Evolutionary conservation across 1,284 basidiomycete genomes (phyloP), one percentile per base, ranked within the genome.

Genomic region (Anthracocystis panici-leucophaei): DNA sequence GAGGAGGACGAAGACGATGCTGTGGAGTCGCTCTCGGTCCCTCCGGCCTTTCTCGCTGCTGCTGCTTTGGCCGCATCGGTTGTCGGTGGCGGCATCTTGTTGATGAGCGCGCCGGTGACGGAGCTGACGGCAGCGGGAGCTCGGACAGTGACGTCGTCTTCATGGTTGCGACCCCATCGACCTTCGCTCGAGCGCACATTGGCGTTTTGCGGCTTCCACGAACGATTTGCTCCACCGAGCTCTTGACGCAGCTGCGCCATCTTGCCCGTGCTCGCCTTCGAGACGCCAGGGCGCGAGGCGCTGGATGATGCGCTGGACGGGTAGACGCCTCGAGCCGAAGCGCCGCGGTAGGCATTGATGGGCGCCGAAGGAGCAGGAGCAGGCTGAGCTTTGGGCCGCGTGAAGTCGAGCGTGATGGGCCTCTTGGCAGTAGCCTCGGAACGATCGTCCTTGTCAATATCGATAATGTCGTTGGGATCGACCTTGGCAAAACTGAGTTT

Each of bases 1-100:
- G 71, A 69, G 3, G 78, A 85, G n/a, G 81, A 80, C 11, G 69
- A 76, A 18, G 76, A 75, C 5, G 79, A 85, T 18, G 80, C 77
- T 4, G 86, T 85, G 48, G 57, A 40, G 21, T 77, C 77, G 35
- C 61, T 69, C 16, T 63, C 56, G 16, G 53, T 41, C 6, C 55
- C 67, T 16, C 50, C 64, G 3, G 66, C 65, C 31, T 67, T 64
- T 16, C 56, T 50, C 7, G 67, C 57, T 2, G 66, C 66, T 20
- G 71, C 68, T 20, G 63, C 63, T 40, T 58, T 64, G 27, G 56
- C 65, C 11, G 61, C 65, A 38, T 67, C 61, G 45, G 59, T 58
- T 20, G 69, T 61, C 2, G 61, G 49, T 16, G 48, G 41, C 2
- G 79, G 67, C 59, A 75, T 66, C 57, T 58, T 65, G 54, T 59